These are phyloP conservation scores for Podospora anserina DNA, from an alignment of 495 filamentous ascomycete genomes.

Conservation along the genomic window DNA sequence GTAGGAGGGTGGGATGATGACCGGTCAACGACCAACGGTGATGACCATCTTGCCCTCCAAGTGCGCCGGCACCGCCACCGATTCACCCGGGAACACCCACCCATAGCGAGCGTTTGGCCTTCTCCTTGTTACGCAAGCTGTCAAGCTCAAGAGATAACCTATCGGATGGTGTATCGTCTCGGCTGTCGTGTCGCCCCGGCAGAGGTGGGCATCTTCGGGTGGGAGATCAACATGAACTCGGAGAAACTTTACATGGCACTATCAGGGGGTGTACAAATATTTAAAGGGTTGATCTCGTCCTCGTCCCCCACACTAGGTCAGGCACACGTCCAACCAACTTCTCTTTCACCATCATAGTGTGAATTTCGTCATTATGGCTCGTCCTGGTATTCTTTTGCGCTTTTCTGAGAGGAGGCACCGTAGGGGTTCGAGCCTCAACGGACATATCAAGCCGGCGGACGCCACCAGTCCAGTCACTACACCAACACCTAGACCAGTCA, in stretches of 20 bases:
- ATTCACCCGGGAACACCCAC: background rate
- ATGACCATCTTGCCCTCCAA: background rate
- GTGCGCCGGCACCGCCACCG: background rate
- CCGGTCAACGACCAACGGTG: background rate
- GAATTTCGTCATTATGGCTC: constrained; percentile 17
- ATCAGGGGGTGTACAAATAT: constrained; percentile 1
- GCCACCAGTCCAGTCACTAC: no score
- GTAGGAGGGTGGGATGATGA: background rate
- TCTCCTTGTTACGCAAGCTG: background rate
- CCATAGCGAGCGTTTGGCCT: background rate
- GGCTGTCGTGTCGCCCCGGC: background rate
- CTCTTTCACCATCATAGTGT: background rate
- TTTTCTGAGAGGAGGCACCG: constrained; percentile 15
- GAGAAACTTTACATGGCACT: background rate
- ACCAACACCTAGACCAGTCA: background rate
- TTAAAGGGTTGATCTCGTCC: constrained; percentile 1
- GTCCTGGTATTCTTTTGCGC: constrained; percentile 14
- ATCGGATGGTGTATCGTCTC: background rate
- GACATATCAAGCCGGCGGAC: background rate
- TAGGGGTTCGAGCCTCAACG: background rate
- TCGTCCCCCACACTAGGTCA: background rate
- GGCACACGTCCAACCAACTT: background rate
- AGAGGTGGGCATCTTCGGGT: background rate
- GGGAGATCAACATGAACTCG: background rate
- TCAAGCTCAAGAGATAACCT: background rate